phyloP scores from a whole-genome alignment of 2,329 filamentous ascomycete genomes.

The Dactylellina parvicollis region DNA sequence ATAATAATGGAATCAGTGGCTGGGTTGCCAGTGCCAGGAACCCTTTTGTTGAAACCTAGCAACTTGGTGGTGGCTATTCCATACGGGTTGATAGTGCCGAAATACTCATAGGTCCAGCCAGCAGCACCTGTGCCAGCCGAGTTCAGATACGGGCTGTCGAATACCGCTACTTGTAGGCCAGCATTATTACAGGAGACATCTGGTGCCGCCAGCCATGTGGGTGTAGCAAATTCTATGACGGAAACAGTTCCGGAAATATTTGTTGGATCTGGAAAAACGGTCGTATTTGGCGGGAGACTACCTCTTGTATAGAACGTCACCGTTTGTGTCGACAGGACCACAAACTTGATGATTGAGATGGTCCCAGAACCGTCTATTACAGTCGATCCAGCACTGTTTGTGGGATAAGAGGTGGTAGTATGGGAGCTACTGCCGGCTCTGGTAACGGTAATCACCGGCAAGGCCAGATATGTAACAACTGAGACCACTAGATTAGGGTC shows the following conservation, averaged over 20 bases:
- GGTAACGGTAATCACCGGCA: not conserved
- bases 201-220: not conserved
- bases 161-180: not conserved
- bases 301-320: too few species aligned
- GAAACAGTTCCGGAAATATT: not conserved
- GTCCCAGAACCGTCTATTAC: too few species aligned
- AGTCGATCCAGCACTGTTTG: not conserved
- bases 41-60: too few species aligned
- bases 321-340: too few species aligned
- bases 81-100: not conserved
- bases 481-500: too few species aligned
- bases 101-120: conserved; percentile 1
- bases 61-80: not conserved
- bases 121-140: not conserved
- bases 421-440: not conserved
- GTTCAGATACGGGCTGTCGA: not conserved
- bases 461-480: not conserved
- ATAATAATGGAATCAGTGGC: too few species aligned
- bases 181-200: not conserved
- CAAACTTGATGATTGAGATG: too few species aligned
- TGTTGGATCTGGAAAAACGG: not conserved
- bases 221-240: not conserved
- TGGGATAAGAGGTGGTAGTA: not conserved
- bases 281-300: too few species aligned
- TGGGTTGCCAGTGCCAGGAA: too few species aligned